Percentiles rank a stretch among this genome's conserved stretches.
phyloP scores from a whole-genome alignment of 164 flowering plant species.

The Berberis thunbergii region DNA sequence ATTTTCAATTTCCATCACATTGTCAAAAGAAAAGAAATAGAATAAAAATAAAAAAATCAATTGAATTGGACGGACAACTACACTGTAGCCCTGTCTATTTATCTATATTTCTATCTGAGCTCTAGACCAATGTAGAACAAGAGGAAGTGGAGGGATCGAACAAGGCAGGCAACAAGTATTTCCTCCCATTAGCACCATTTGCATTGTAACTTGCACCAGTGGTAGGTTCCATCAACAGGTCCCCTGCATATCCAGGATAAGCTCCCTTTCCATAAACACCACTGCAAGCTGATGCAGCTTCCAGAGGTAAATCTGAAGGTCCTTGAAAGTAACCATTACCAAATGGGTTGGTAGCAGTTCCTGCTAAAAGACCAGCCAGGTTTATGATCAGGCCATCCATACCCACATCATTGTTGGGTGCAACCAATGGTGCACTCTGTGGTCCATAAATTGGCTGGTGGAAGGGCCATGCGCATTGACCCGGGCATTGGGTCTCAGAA shows the following conservation, averaged over 20 bases:
- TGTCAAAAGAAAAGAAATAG: too few relatives aligned
- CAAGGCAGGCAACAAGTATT: too few relatives aligned
- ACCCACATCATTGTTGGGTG: conserved; percentile 8
- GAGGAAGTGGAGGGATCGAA: too few relatives aligned
- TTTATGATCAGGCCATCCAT: conserved; percentile 1
- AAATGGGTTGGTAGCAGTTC: conserved; percentile 8
- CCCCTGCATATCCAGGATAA: conserved; percentile 1
- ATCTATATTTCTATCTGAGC: too few relatives aligned
- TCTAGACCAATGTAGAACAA: too few relatives aligned
- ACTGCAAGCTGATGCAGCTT: conserved; percentile 3
- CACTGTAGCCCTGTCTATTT: too few relatives aligned
- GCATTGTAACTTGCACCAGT: conserved; percentile 5
- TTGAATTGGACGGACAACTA: too few relatives aligned
- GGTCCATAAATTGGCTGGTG: conserved; percentile 10
- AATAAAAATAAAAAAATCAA: too few relatives aligned
- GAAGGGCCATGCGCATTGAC: conserved; percentile 10
- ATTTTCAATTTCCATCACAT: too few relatives aligned
- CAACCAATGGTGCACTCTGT: conserved; percentile 6
- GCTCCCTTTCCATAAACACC: conserved; percentile 3
- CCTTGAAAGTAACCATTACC: conserved; percentile 6
- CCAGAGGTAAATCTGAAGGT: conserved; percentile 3
- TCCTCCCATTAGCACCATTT: background rate
- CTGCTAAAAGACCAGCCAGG: conserved; percentile 5
- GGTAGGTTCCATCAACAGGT: background rate
- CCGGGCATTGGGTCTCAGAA: conserved; percentile 8